Conservation (phyloP, 345 rosid species). For the Kernera saxatilis region DNA sequence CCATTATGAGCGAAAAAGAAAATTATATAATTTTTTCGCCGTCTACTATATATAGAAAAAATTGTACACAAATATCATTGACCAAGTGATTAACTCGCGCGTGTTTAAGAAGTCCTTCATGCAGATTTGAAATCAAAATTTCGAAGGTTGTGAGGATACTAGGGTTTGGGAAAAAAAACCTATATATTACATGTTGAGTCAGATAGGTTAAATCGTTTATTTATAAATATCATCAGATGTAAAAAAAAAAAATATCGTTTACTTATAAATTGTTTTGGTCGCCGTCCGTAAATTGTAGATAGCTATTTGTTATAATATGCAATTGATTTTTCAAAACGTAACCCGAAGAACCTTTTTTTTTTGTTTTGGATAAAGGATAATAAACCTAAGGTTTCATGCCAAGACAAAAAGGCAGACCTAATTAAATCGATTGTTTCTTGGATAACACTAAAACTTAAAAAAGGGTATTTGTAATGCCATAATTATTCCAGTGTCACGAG, state of each 20-base stretch:
- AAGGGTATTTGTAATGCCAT: not conserved
- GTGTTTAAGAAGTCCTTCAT: not conserved
- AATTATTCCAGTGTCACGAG: not conserved
- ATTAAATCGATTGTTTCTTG: slow-evolving; percentile 20
- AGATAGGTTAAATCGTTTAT: not conserved
- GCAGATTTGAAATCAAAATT: not conserved
- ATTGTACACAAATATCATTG: not conserved
- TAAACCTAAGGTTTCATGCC: not conserved
- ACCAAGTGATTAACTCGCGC: not conserved
- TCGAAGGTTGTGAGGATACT: not conserved
- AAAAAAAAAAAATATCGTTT: too few relatives aligned
- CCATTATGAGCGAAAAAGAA: slow-evolving; percentile 8
- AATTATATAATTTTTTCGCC: too few relatives aligned
- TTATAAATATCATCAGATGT: too few relatives aligned
- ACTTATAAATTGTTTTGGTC: too few relatives aligned
- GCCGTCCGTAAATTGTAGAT: not conserved
- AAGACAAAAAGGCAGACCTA: slow-evolving; percentile 11
- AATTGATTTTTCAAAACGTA: too few relatives aligned
- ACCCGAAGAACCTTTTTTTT: too few relatives aligned
- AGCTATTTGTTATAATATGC: not conserved
- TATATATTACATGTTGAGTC: not conserved
- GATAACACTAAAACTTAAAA: slow-evolving; percentile 1
- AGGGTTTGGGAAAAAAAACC: not conserved
- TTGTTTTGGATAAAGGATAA: too few relatives aligned
- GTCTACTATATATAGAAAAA: too few relatives aligned